Conservation (phyloP, 345 rosid species). For the Physaria fendleri region DNA sequence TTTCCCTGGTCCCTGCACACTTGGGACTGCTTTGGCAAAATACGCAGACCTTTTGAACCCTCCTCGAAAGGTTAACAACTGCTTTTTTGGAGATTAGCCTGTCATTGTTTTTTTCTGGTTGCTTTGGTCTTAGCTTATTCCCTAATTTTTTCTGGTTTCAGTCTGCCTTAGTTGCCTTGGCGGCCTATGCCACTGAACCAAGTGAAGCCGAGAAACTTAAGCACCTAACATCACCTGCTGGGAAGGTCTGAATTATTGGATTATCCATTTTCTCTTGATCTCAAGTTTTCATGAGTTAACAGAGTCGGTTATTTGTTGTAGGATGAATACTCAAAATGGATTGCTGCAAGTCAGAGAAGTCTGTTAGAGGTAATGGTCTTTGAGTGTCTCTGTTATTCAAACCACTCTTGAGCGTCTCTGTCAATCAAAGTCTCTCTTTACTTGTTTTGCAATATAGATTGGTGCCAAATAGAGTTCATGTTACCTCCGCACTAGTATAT, state of each 20-base stretch:
- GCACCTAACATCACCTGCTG: conserved; percentile 54
- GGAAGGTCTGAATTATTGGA: conserved; percentile 43
- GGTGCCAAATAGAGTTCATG: conserved; percentile 69
- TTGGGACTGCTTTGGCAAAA: conserved; percentile 54
- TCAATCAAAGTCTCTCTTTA: not conserved
- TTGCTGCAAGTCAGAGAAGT: conserved; percentile 81
- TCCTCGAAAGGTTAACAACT: conserved; percentile 62
- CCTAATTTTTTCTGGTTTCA: conserved; percentile 23
- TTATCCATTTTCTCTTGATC: not conserved
- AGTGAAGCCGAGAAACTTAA: conserved; percentile 60
- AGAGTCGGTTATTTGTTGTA: conserved; percentile 15
- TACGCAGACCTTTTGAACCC: conserved; percentile 76
- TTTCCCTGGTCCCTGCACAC: conserved; percentile 78
- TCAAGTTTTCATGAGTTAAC: not conserved
- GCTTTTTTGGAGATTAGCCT: not conserved
- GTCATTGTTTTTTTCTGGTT: not conserved
- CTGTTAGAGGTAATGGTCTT: conserved; percentile 88
- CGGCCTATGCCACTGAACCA: conserved; percentile 86
- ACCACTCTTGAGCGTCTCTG: not conserved
- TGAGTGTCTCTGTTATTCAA: not conserved
- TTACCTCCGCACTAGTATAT: conserved; percentile 82
- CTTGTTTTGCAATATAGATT: conserved; percentile 39
- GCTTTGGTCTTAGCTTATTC: conserved; percentile 1
- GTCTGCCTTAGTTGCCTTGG: conserved; percentile 87
- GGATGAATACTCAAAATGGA: conserved; percentile 94